Percentiles rank a stretch among this genome's conserved stretches.
phyloP scores from a whole-genome alignment of 202 grass and related monocot species.

The Elaeis oleifera region DNA sequence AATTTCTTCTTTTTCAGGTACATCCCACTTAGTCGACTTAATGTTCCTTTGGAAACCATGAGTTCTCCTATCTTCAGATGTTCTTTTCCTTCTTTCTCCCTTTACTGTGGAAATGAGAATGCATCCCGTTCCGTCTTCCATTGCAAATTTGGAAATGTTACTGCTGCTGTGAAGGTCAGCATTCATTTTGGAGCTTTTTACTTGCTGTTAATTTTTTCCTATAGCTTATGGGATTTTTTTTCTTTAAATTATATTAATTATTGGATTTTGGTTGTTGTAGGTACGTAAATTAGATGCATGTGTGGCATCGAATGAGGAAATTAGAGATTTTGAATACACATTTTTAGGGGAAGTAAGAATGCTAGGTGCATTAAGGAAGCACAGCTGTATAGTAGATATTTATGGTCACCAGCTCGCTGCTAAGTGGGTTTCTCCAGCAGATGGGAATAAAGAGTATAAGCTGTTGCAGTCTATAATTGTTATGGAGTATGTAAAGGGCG shows the following conservation, averaged over 20 bases:
- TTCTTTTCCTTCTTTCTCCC: conserved; percentile 50
- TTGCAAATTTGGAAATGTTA: conserved; percentile 75
- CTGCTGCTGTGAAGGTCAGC: conserved; percentile 84
- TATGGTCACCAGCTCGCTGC: conserved; percentile 90
- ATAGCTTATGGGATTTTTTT: neutral
- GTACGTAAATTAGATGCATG: conserved; percentile 56
- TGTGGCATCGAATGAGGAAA: conserved; percentile 42
- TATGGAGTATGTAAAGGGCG: conserved; percentile 93
- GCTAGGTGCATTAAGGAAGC: conserved; percentile 70
- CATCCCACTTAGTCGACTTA: conserved; percentile 70
- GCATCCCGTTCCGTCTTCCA: conserved; percentile 48
- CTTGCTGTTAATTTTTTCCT: conserved; percentile 1
- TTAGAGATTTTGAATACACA: conserved; percentile 74
- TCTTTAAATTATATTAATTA: conserved; percentile 1
- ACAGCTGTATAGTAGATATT: conserved; percentile 80
- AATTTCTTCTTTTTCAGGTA: conserved; percentile 55
- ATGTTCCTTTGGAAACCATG: conserved; percentile 32
- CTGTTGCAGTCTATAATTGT: conserved; percentile 74
- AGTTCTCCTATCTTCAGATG: conserved; percentile 31
- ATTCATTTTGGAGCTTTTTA: conserved; percentile 18
- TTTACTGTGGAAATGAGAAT: conserved; percentile 53
- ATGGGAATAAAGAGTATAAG: conserved; percentile 61
- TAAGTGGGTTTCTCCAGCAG: conserved; percentile 62
- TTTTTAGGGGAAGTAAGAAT: conserved; percentile 94
- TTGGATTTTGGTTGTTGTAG: conserved; percentile 28